Percentiles rank a stretch among this genome's conserved stretches.
Conservation (phyloP, 2,329 filamentous ascomycete species). For the Penicillium vulpinum region DNA sequence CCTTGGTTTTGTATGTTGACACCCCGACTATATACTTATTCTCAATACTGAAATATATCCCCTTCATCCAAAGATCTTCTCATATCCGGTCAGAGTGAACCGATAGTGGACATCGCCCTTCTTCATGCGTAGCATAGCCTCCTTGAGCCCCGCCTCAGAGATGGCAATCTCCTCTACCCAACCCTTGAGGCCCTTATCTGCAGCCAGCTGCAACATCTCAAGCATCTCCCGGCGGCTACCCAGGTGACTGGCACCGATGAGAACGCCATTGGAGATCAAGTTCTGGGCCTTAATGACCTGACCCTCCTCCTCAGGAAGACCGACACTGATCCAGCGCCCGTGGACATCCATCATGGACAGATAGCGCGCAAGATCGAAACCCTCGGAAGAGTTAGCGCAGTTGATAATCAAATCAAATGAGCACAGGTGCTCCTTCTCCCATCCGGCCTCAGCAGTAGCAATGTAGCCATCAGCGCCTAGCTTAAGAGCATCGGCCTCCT, state of each 20-base stretch:
- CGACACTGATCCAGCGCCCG: slow-evolving; percentile 76
- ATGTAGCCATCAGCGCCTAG: slow-evolving; percentile 64
- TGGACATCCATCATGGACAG: slow-evolving; percentile 78
- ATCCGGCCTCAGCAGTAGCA: slow-evolving; percentile 57
- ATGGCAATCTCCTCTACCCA: slow-evolving; percentile 74
- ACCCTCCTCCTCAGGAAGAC: slow-evolving; percentile 74
- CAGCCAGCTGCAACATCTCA: slow-evolving; percentile 70
- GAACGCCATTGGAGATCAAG: slow-evolving; percentile 70
- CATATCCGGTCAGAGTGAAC: slow-evolving; percentile 62
- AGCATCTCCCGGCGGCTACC: slow-evolving; percentile 70
- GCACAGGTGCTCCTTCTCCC: slow-evolving; percentile 56
- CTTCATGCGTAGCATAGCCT: slow-evolving; percentile 69
- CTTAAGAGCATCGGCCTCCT: slow-evolving; percentile 61
- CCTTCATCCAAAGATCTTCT: slow-evolving; percentile 35
- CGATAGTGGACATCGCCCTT: slow-evolving; percentile 71
- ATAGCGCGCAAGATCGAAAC: slow-evolving; percentile 63
- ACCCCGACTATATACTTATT: background rate
- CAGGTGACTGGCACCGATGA: slow-evolving; percentile 70
- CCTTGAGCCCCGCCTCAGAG: slow-evolving; percentile 66
- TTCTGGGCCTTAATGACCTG: slow-evolving; percentile 71
- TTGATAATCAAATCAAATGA: slow-evolving; percentile 68
- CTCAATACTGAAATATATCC: background rate
- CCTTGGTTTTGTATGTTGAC: background rate
- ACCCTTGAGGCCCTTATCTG: slow-evolving; percentile 66
- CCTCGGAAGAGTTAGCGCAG: slow-evolving; percentile 73